A percentile compares a stretch with the other conserved stretches of the same genome.
Evolutionary conservation across 2,329 filamentous ascomycete species (phyloP).

Genomic region (Pseudocercospora macadamiae): DNA sequence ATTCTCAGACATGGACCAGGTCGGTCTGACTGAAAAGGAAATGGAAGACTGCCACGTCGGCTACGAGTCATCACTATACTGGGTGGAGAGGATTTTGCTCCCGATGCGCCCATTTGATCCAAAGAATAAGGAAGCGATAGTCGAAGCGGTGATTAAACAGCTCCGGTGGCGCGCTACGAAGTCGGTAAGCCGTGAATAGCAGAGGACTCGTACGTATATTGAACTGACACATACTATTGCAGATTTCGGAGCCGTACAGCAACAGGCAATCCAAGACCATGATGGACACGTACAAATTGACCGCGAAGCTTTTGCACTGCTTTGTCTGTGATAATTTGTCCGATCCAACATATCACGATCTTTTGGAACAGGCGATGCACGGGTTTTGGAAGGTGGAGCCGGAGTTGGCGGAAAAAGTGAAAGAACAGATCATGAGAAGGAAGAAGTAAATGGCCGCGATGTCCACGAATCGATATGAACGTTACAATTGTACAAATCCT

Average conservation of each 20-base stretch:
- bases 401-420: neutral
- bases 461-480: too few relatives aligned
- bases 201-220: too few relatives aligned
- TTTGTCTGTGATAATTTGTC: neutral
- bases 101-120: neutral
- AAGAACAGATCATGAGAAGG: too few relatives aligned
- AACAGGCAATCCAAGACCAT: neutral
- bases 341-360: constrained; percentile 3
- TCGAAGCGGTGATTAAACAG: neutral
- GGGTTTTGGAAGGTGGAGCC: neutral
- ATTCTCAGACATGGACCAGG: neutral
- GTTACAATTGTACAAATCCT: too few relatives aligned
- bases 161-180: neutral
- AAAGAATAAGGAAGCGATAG: neutral
- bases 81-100: neutral
- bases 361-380: constrained; percentile 10
- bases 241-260: neutral
- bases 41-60: neutral
- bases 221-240: neutral
- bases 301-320: neutral
- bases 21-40: neutral
- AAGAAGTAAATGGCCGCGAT: too few relatives aligned
- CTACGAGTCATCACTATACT: neutral
- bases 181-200: neutral
- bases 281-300: neutral